These are phyloP conservation scores for Wickerhamiella musiphila DNA, from an alignment of 805 yeast species.

Conservation along the genomic window DNA sequence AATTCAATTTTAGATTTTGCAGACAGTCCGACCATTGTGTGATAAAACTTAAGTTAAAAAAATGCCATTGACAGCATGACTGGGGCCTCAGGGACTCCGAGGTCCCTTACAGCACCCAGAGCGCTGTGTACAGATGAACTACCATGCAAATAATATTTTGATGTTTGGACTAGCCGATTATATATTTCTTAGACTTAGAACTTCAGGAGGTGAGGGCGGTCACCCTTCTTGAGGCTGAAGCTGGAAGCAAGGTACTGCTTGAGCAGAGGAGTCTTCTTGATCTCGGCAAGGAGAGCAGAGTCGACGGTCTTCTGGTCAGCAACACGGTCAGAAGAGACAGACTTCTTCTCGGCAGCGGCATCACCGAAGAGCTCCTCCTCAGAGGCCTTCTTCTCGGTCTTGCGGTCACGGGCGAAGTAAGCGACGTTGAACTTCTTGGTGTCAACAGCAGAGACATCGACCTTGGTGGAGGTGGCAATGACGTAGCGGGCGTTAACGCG, in stretches of 20 bases:
- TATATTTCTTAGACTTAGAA: conserved; percentile 35
- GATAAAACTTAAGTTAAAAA: too few species aligned
- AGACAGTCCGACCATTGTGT: too few species aligned
- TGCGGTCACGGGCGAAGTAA: conserved; percentile 93
- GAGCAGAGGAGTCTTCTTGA: conserved; percentile 93
- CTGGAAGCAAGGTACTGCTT: conserved; percentile 91
- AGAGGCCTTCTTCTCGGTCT: conserved; percentile 64
- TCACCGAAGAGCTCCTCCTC: conserved; percentile 78
- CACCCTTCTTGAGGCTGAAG: conserved; percentile 96
- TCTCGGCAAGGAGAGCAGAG: conserved; percentile 76
- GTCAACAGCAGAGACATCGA: conserved; percentile 62
- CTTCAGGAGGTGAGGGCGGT: conserved; percentile 94
- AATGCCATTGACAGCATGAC: too few species aligned
- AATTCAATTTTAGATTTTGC: too few species aligned
- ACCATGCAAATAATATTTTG: too few species aligned
- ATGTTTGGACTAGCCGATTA: too few species aligned
- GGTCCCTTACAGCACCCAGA: too few species aligned
- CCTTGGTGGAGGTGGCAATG: conserved; percentile 93
- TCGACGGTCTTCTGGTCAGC: conserved; percentile 95
- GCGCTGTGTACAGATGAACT: too few species aligned
- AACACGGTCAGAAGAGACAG: conserved; percentile 81
- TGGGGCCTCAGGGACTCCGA: too few species aligned
- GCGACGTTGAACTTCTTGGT: conserved; percentile 71
- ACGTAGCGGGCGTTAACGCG: conserved; percentile 98
- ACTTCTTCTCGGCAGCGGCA: conserved; percentile 61